Base-by-base conservation (phyloP, 352 stramenopile genomes). In the Pythium brachiatum region DNA sequence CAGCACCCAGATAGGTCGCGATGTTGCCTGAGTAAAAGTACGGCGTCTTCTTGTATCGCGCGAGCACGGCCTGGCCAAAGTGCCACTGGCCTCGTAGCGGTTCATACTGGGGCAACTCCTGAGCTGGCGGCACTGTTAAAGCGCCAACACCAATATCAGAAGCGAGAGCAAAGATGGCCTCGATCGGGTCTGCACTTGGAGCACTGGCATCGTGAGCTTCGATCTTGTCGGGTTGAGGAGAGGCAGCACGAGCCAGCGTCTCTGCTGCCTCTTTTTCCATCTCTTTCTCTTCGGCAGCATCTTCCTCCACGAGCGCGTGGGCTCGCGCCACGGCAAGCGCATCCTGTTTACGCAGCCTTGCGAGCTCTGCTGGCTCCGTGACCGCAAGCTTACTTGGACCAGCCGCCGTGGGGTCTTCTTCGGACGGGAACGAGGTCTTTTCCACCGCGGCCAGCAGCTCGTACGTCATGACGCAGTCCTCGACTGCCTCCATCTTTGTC, bases 1-100 rank as follows among this genome's bases (percentile, higher is more conserved):
- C 79, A 2, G 62, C 68, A 1, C 81, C 81, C 0, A 92, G 69
- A 64, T 90, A 90, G 3, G 83, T 89, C 3, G 83, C 83, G 47
- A 92, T 87, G 55, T 89, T 89, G 29, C 81, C 83, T 5, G 83
- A 90, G 61, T 86, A 88, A 26, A 90, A 92, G 58, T 79, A 89
- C n/a, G 83, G 76, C 2, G 79, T 92, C 53, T 73, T 79, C 57
- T 79, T 83, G 67, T 89, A 89, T 47, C 83, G 77, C 7, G 76
- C 83, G 20, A 92, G 81, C 26, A 92, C 60, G 2, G 68, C 66
- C 53, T 89, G 83, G 7, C 78, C 75, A 47, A 89, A 89, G 6
- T 75, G 72, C 81, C 83, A 92, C 25, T 82, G 71, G 12, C 66
- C 72, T 7, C 76, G 73, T 43, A 91, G 61, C 3, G 76, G 80